A percentile compares a stretch with the other conserved stretches of the same genome.
These are phyloP conservation scores for Phalaenopsis equestris DNA, from an alignment of 106 monocot genomes.

Conservation along the genomic window DNA sequence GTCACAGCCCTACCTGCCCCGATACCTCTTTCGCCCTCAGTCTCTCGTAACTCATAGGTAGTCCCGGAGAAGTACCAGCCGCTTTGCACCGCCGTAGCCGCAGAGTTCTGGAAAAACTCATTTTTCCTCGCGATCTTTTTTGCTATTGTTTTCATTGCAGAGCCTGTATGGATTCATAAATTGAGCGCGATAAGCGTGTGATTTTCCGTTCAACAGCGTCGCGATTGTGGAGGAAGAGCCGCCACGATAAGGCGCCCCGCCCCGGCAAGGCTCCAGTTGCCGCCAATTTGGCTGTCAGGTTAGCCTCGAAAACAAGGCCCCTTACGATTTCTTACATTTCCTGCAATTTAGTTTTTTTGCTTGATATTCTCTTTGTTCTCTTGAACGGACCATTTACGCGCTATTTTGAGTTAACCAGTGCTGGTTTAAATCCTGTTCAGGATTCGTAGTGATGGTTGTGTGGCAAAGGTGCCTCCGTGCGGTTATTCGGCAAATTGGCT, in stretches of 20 bases:
- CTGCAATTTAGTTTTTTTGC: neutral
- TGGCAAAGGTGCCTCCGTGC: constrained; percentile 22
- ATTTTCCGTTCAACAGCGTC: neutral
- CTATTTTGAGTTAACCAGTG: neutral
- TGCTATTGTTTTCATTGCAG: neutral
- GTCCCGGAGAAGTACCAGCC: neutral
- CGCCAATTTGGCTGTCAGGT: neutral
- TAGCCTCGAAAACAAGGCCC: neutral
- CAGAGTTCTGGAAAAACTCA: neutral
- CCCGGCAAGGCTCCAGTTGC: neutral
- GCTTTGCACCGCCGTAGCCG: neutral
- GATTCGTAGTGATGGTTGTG: constrained; percentile 20
- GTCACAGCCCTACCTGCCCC: too few species aligned
- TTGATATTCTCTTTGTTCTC: neutral
- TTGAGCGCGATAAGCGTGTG: neutral
- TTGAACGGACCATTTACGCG: neutral
- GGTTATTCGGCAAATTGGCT: constrained; percentile 12
- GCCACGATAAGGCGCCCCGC: neutral
- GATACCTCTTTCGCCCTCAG: too few species aligned
- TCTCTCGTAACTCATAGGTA: too few species aligned
- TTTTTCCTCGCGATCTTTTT: neutral
- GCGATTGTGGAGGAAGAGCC: neutral
- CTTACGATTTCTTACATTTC: neutral
- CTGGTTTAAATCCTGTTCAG: neutral
- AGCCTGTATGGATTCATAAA: neutral